Evolutionary conservation across 2,329 filamentous ascomycete species (phyloP), one percentile per base, ranked within the genome.

Genomic region (Leptographium flavum): DNA sequence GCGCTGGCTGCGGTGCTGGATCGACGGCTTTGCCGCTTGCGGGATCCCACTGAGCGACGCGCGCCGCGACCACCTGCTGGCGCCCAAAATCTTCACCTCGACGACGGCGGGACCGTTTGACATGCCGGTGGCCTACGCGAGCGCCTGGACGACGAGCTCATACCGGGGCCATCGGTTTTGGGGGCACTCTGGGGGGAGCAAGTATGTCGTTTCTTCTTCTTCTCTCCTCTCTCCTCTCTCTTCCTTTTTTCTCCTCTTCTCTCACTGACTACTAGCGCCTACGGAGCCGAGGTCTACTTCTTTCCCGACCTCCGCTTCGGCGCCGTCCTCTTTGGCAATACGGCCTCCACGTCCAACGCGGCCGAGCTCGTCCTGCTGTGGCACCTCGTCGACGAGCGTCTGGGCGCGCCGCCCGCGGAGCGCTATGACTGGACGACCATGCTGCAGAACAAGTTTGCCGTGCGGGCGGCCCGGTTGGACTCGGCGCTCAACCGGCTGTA

Each of bases 1-100:
- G 2, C 66, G 64, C 51, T 79, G 73, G 73, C 51, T 74, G 3
- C 58, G 60, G 23, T 68, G 66, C 19, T 57, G 75, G 22, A 56
- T 77, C 22, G 53, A 61, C n/a, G 54, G 48, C 4, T 47, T 47
- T 22, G 52, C n/a, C 4, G 49, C 27, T 27, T 46, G 45, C 31
- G 55, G 57, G 2, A 56, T 54, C 14, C 62, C 64, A 2, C 50
- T 70, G 25, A 57, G 61, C 8, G 46, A 43, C 45, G 50, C 52
- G 13, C 59, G 56, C 3, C 58, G 64, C 47, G 47, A 49, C 28
- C 58, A 59, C 14, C 47, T 68, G 21, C 57, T 55, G 47, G 58
- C 50, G 31, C 60, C 59, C 31, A 57, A 60, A 41, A 61, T 55
- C n/a, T 54, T 60, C 45, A 45, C 49, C 5, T 41, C 32, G 4